Conservation (phyloP, 2,329 filamentous ascomycete genomes). For the Ophiosphaerella narmari region DNA sequence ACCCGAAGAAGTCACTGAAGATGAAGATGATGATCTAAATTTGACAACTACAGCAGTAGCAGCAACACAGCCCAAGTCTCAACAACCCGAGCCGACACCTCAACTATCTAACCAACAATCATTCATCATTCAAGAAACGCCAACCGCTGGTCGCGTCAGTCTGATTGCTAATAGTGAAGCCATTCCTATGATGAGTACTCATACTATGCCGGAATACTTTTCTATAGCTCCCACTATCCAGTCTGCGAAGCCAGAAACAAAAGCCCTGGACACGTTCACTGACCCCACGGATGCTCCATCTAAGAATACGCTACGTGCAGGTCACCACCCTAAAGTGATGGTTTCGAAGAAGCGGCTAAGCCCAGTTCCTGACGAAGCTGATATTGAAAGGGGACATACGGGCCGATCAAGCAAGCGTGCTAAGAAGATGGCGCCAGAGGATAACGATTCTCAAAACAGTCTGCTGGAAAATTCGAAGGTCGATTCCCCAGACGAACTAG, state of each 20-base stretch:
- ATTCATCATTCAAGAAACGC: conserved; percentile 40
- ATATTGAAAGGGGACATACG: neutral
- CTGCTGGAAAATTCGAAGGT: conserved; percentile 11
- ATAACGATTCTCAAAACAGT: conserved; percentile 15
- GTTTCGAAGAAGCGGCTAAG: conserved; percentile 21
- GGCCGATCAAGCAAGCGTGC: conserved; percentile 20
- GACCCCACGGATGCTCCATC: neutral
- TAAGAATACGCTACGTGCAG: neutral
- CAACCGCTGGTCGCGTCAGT: conserved; percentile 24
- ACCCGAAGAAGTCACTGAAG: conserved; percentile 28
- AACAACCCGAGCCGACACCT: conserved; percentile 27
- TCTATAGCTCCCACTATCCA: conserved; percentile 26
- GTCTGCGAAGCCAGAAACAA: conserved; percentile 2
- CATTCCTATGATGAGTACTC: conserved; percentile 2
- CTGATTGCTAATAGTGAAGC: neutral
- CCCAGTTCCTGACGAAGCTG: conserved; percentile 2
- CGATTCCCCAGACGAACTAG: conserved; percentile 1
- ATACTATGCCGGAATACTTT: conserved; percentile 4
- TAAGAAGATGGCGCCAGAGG: conserved; percentile 8
- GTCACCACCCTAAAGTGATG: conserved; percentile 10
- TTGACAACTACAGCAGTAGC: conserved; percentile 22
- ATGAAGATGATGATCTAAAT: conserved; percentile 31
- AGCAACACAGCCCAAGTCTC: conserved; percentile 14
- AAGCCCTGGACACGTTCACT: too few relatives aligned
- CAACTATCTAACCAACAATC: conserved; percentile 27